Percentiles rank a stretch among this genome's conserved stretches.
Conservation (phyloP, 192 early-diverging fungal genomes). For the Coemansia sp. region DNA sequence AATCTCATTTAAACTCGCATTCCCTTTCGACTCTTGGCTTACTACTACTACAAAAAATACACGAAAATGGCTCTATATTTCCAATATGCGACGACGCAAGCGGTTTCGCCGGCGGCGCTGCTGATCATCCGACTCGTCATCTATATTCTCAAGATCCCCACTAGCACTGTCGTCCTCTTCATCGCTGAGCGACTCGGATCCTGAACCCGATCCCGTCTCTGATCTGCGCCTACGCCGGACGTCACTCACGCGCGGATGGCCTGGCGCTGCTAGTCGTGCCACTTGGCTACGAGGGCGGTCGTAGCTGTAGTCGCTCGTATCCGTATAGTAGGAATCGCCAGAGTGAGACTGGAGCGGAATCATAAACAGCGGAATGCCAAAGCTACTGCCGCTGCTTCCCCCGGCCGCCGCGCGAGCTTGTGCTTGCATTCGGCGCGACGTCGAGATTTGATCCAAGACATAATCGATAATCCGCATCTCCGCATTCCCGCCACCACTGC, state of each 20-base stretch:
- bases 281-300: background rate
- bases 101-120: background rate
- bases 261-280: background rate
- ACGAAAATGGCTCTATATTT: background rate
- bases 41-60: too few species aligned
- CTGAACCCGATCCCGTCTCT: background rate
- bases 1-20: background rate
- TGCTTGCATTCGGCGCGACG: slow-evolving; percentile 15
- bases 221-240: background rate
- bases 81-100: background rate
- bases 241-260: background rate
- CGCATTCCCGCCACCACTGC: slow-evolving; percentile 24
- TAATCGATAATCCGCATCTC: slow-evolving; percentile 44
- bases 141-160: background rate
- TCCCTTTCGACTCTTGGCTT: background rate
- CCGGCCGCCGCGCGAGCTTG: slow-evolving; percentile 3
- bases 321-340: background rate
- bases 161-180: background rate
- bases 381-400: slow-evolving; percentile 5
- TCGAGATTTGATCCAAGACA: slow-evolving; percentile 50
- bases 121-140: background rate
- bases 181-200: background rate
- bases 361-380: slow-evolving; percentile 46
- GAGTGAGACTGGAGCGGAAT: slow-evolving; percentile 17
- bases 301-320: background rate